Conservation (phyloP, 2,329 filamentous ascomycete species). For the Curvularia spicifera region DNA sequence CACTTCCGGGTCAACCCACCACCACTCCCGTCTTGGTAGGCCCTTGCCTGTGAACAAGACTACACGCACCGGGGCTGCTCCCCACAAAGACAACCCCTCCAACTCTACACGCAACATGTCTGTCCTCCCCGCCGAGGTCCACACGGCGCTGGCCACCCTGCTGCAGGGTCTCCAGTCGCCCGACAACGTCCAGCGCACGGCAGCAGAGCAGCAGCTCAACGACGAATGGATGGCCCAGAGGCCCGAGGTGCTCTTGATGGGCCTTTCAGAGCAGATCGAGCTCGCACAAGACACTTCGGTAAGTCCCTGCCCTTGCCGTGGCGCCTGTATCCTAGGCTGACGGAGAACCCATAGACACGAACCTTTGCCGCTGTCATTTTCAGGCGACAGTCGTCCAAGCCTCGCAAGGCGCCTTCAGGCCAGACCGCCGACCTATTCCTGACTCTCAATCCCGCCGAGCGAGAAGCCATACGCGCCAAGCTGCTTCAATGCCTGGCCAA, state of each 20-base stretch:
- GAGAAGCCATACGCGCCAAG: conserved; percentile 80
- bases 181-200: conserved; percentile 83
- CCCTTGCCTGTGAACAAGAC: conserved; percentile 21
- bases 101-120: conserved; percentile 67
- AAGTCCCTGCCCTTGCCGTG: conserved; percentile 32
- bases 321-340: conserved; percentile 9
- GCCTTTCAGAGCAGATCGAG: conserved; percentile 88
- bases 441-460: conserved; percentile 75
- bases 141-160: conserved; percentile 83
- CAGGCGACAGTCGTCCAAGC: conserved; percentile 88
- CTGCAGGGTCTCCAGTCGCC: conserved; percentile 86
- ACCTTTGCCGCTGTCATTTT: conserved; percentile 95
- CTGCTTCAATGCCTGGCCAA: conserved; percentile 76
- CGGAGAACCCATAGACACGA: conserved; percentile 66
- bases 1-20: conserved; percentile 2
- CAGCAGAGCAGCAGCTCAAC: conserved; percentile 89
- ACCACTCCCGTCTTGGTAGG: conserved; percentile 4
- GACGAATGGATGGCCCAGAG: conserved; percentile 84
- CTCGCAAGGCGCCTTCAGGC: conserved; percentile 74
- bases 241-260: conserved; percentile 91
- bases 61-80: conserved; percentile 27
- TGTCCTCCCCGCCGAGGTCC: conserved; percentile 81
- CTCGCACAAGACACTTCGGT: conserved; percentile 76
- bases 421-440: conserved; percentile 82
- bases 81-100: conserved; percentile 22